Evolutionary conservation across 2,329 filamentous ascomycete species (phyloP), one percentile per base, ranked within the genome.

Genomic region (Beauveria medogensis): DNA sequence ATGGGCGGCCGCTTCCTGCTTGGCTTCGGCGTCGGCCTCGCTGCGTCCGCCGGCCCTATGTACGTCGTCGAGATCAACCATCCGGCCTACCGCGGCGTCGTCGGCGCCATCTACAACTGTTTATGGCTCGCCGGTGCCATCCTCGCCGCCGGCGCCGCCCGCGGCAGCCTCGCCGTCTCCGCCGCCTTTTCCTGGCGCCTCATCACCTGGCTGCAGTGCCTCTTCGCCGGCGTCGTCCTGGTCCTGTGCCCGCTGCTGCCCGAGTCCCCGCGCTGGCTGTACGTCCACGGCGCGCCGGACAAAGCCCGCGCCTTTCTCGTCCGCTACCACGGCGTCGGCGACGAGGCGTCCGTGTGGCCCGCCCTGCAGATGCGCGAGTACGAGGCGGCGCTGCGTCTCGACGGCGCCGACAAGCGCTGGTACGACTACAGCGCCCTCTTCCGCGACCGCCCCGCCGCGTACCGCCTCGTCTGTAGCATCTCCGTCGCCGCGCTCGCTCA

Each of bases 51-150:
- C 5, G 84, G 81, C 1, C 85, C 85, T 2, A 80, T 83, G n/a
- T 87, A 86, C 67, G 81, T 82, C 18, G 81, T 84, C 50, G 86
- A 89, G 69, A 77, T 86, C 60, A 78, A 83, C 1, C 85, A 88
- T 66, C 85, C 86, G 1, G 79, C 81, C 2, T 85, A 83, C 69
- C 79, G 86, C 63, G 84, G 83, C 46, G 75, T 84, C 24, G 62
- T 65, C 24, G 62, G 63, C 56, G 63, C 63, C 56, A 59, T 58
- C 61, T 69, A 67, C 64, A 67, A 67, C 62, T 64, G 63, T 55
- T 66, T 68, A 52, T 74, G 71, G 70, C 74, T 74, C 58, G 68
- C 70, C 34, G 76, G 76, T 40, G 71, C 74, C 40, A 77, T 83
- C 9, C 70, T 82, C 26, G 78, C 81, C 5, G 73, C 73, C 24